Evolutionary conservation across 1,139 yeast species (phyloP), one percentile per base, ranked within the genome.

Genomic region (Yamadazyma membranifaciens): DNA sequence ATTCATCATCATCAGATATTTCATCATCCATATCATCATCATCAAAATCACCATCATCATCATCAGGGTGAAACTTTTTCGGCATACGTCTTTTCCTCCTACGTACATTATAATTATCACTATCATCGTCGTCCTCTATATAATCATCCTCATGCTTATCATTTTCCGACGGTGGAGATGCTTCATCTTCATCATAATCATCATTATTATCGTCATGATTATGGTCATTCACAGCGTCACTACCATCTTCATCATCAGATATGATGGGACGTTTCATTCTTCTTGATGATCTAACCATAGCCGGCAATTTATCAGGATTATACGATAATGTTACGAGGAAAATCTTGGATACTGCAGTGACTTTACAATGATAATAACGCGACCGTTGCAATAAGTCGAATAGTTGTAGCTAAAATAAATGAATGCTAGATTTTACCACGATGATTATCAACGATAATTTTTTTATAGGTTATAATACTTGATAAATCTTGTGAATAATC

Each of bases 1-100:
- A 63, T 9, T 65, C 70, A 36, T 67, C 64, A 10, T 65, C 71
- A 34, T 67, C 64, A 20, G 53, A 60, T 20, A 49, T 57, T 10
- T 53, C 65, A 6, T 60, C 55, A 15, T 48, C 59, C 10, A 49
- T 48, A 17, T 49, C 55, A 27, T 47, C 55, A 35, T 45, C 53
- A 29, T 47, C 54, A 45, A 45, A 45, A 41, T 49, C 57, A 35
- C 46, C 56, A 38, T 48, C 55, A 4, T 54, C 49, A 12, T 49
- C 46, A 17, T 40, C 32, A 26, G 36, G 12, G 14, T 29, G 17
- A 24, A 13, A 22, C 13, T 16, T 44, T 26, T 46, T 33, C 28
- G 43, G 37, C 41, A 47, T 43, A 39, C 52, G 44, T 22, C 51
- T 44, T 44, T 56, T 36, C n/a, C 44, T 33, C n/a, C 40, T 33